These are phyloP conservation scores for Gossypium anomalum DNA, from an alignment of 345 rosid species.

Conservation along the genomic window DNA sequence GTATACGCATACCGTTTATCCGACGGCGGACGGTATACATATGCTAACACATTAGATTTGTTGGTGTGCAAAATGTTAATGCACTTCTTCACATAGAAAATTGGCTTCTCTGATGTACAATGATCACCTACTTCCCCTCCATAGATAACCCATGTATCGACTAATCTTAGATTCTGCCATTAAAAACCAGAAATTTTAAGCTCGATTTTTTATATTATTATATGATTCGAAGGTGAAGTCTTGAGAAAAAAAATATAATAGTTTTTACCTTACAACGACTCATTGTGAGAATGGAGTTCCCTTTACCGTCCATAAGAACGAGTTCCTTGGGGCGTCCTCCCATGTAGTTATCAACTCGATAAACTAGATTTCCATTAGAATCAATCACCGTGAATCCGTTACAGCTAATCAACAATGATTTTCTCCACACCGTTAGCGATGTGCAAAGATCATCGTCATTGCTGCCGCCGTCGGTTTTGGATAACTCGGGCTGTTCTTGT, in stretches of 20 bases:
- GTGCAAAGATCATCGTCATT: slow-evolving; percentile 17
- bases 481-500: slow-evolving; percentile 13
- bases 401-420: slow-evolving; percentile 67
- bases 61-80: slow-evolving; percentile 29
- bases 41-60: slow-evolving; percentile 33
- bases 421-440: slow-evolving; percentile 89
- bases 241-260: background rate
- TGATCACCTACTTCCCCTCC: slow-evolving; percentile 41
- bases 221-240: background rate
- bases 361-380: slow-evolving; percentile 59
- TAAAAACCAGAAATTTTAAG: background rate
- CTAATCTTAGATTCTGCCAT: slow-evolving; percentile 38
- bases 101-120: slow-evolving; percentile 36
- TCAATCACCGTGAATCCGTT: slow-evolving; percentile 81
- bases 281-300: slow-evolving; percentile 59
- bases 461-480: background rate
- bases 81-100: slow-evolving; percentile 51
- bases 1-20: slow-evolving; percentile 37
- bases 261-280: slow-evolving; percentile 59
- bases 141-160: slow-evolving; percentile 54
- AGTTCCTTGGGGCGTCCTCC: slow-evolving; percentile 44
- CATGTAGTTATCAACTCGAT: slow-evolving; percentile 71
- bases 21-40: slow-evolving; percentile 30
- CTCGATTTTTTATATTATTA: background rate
- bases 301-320: slow-evolving; percentile 71